Percentiles rank a stretch among this genome's conserved stretches.
phyloP scores from a whole-genome alignment of 108 stramenopile species.

The Halocafeteria seosinensis region DNA sequence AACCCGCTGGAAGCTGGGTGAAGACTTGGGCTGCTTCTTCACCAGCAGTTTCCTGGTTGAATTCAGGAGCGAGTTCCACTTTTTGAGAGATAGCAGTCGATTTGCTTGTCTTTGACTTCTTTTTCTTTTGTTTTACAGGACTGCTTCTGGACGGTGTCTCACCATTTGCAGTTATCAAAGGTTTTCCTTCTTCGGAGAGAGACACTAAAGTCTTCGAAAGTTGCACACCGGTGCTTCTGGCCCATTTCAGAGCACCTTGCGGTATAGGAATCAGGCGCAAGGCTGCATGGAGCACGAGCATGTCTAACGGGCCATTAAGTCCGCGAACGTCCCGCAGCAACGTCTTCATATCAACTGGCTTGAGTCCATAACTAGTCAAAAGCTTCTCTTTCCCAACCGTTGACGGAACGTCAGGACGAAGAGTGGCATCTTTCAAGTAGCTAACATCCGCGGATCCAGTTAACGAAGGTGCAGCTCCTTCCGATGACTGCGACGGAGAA shows the following conservation, averaged over 20 bases:
- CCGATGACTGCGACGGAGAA: too few relatives aligned
- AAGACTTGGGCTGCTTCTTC: conserved; percentile 2
- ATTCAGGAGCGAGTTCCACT: not conserved
- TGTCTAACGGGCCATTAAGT: not conserved
- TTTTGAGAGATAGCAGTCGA: not conserved
- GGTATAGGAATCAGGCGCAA: not conserved
- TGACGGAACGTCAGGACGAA: too few relatives aligned
- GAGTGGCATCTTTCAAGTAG: too few relatives aligned
- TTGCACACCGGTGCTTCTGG: not conserved
- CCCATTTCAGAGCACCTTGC: not conserved
- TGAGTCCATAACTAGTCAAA: too few relatives aligned
- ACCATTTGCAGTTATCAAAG: not conserved
- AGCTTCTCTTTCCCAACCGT: too few relatives aligned
- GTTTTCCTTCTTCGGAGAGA: not conserved
- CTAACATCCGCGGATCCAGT: too few relatives aligned
- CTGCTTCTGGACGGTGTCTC: not conserved
- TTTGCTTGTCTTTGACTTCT: not conserved
- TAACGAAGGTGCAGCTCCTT: too few relatives aligned
- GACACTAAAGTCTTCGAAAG: not conserved
- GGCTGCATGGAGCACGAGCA: not conserved
- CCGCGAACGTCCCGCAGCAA: conserved; percentile 1
- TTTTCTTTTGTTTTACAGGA: not conserved
- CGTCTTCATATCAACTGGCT: too few relatives aligned
- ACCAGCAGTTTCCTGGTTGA: not conserved
- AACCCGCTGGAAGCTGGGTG: not conserved